Percentiles rank a stretch among this genome's conserved stretches.
Evolutionary conservation across 192 early-diverging fungal species (phyloP).

Genomic region (Allomyces macrogynus): DNA sequence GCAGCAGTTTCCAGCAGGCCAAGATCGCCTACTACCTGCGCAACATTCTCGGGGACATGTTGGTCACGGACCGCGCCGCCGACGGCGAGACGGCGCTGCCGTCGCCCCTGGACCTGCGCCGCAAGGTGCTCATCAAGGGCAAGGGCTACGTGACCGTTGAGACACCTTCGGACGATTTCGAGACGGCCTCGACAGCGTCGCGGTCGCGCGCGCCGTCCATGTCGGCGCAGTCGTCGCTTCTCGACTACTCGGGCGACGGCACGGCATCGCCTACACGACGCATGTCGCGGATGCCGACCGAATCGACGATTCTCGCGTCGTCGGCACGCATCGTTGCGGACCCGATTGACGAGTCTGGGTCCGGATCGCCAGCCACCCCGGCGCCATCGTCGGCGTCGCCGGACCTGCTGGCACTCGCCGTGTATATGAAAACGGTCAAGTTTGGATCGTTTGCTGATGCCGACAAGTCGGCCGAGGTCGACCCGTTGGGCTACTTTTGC

Average conservation of each 20-base stretch:
- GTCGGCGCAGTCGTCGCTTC: no score
- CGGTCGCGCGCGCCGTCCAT: no score
- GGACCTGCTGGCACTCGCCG: neutral
- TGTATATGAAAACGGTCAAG: conserved; percentile 2
- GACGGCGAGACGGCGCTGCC: conserved; percentile 27
- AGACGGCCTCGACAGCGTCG: no score
- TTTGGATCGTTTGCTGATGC: neutral
- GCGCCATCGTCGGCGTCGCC: no score
- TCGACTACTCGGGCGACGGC: no score
- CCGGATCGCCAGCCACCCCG: no score
- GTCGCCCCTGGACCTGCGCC: conserved; percentile 44
- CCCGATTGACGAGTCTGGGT: no score
- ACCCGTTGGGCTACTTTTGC: neutral
- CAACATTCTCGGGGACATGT: conserved; percentile 42
- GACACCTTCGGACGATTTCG: no score
- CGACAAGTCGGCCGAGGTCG: neutral
- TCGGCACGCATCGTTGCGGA: no score
- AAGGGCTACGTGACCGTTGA: conserved; percentile 7
- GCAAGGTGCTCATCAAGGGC: conserved; percentile 58
- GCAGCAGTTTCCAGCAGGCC: conserved; percentile 48
- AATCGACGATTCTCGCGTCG: no score
- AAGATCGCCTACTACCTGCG: conserved; percentile 48
- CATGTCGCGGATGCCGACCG: no score
- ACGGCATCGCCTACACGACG: no score
- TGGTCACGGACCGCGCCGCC: conserved; percentile 27